Evolutionary conservation across 192 early-diverging fungal species (phyloP).

Genomic region (Linnemannia elongata): DNA sequence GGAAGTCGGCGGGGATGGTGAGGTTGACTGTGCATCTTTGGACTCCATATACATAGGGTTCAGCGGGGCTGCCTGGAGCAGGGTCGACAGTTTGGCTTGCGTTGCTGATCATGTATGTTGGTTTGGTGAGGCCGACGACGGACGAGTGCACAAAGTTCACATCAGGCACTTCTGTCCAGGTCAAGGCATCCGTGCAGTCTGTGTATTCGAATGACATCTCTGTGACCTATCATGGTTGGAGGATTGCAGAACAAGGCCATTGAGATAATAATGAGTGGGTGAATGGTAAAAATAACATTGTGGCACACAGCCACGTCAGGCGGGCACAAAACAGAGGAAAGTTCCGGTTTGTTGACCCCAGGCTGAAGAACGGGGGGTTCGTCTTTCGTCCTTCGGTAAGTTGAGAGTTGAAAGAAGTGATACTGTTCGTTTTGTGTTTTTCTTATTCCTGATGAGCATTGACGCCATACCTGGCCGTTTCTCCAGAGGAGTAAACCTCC

Average conservation of each 20-base stretch:
- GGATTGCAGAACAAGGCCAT: not conserved
- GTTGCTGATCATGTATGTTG: slow-evolving; percentile 18
- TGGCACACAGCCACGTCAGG: not conserved
- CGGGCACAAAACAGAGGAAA: not conserved
- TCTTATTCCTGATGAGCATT: not conserved
- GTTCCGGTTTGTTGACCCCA: not conserved
- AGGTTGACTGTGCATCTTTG: slow-evolving; percentile 76
- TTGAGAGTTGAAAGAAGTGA: not conserved
- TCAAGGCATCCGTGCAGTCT: slow-evolving; percentile 37
- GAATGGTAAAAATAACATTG: not conserved
- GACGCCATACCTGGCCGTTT: slow-evolving; percentile 76
- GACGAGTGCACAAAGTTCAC: slow-evolving; percentile 39
- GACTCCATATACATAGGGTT: slow-evolving; percentile 29
- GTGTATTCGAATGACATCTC: slow-evolving; percentile 67
- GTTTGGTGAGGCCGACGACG: slow-evolving; percentile 9
- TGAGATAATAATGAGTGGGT: not conserved
- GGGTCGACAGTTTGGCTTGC: not conserved
- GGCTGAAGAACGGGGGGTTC: not conserved
- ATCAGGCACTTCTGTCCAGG: slow-evolving; percentile 4
- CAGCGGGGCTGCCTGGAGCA: not conserved
- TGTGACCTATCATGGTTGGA: slow-evolving; percentile 48
- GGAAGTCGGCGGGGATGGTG: slow-evolving; percentile 76
- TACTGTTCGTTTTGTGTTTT: not conserved
- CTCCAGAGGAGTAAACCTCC: slow-evolving; percentile 90
- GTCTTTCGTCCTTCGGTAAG: not conserved